Evolutionary conservation across 495 filamentous ascomycete species (phyloP).

Genomic region (Xylaria flabelliformis): DNA sequence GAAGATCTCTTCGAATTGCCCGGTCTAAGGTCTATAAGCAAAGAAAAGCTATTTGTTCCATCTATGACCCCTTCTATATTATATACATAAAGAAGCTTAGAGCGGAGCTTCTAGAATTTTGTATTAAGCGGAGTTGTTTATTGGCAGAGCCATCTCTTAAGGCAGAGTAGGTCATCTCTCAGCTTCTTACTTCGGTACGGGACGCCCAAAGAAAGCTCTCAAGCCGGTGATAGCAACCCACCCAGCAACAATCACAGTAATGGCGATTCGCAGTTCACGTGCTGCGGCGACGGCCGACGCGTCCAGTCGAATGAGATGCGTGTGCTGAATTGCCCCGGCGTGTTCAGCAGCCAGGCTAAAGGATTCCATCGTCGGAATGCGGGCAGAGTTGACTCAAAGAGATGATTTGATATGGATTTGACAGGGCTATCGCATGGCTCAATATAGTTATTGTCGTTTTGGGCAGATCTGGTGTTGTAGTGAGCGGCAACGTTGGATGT

Average conservation of each 20-base stretch:
- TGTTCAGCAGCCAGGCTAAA: constrained; percentile 40
- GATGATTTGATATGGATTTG: neutral
- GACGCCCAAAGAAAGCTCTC: constrained; percentile 23
- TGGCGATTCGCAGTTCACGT: constrained; percentile 72
- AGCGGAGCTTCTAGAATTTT: neutral
- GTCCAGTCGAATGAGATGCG: constrained; percentile 39
- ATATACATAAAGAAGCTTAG: neutral
- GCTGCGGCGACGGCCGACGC: constrained; percentile 50
- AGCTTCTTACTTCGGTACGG: neutral
- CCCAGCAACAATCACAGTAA: constrained; percentile 73
- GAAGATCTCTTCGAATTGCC: neutral
- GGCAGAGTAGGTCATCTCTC: neutral
- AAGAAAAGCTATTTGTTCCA: neutral
- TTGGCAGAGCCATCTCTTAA: neutral
- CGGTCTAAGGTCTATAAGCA: neutral
- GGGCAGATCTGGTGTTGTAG: neutral
- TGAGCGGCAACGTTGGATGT: neutral
- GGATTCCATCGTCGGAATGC: constrained; percentile 36
- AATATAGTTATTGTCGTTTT: neutral
- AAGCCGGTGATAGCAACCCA: constrained; percentile 56
- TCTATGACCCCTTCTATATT: neutral
- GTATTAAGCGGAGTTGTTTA: neutral
- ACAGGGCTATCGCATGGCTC: neutral
- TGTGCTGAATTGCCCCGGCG: constrained; percentile 38
- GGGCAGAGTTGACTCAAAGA: neutral